Conservation (phyloP, 345 rosid species). For the Arabidopsis thaliana region TAIR10.1 NC_003075.7:10008501-10009000, state of each 20-base stretch:
- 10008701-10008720: neutral
- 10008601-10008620: neutral
- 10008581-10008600: neutral
- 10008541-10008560: neutral
- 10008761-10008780: neutral
- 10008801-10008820: neutral
- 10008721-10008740: neutral
- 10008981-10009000: no score
- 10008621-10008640: slow-evolving; percentile 3
- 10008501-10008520: slow-evolving; percentile 4
- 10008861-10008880: neutral
- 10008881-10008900: neutral
- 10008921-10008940: neutral
- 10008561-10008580: slow-evolving; percentile 4
- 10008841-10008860: neutral
- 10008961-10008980: neutral
- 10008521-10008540: neutral
- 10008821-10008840: neutral
- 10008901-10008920: neutral
- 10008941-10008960: neutral
- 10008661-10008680: slow-evolving; percentile 11
- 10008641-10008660: neutral
- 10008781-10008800: neutral
- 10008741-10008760: neutral
- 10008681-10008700: slow-evolving; percentile 16